Percentiles rank a stretch among this genome's conserved stretches.
phyloP scores from a whole-genome alignment of 495 filamentous ascomycete species.

The Penicillium pancosmium region DNA sequence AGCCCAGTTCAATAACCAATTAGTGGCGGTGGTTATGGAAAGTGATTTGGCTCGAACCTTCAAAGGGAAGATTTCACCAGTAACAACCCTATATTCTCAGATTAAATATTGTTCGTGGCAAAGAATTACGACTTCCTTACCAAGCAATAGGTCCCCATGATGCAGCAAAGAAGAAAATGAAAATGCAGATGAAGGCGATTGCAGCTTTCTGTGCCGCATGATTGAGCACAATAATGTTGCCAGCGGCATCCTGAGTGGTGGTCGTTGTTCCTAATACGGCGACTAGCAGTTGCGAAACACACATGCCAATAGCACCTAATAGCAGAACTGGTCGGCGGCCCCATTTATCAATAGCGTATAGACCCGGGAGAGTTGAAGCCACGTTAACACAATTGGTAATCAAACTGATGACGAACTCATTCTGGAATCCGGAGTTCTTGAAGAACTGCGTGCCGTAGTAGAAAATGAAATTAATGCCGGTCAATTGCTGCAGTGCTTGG shows the following conservation, averaged over 20 bases:
- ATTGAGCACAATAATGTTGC: constrained; percentile 11
- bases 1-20: constrained; percentile 73
- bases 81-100: constrained; percentile 57
- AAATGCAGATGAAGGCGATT: constrained; percentile 70
- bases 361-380: constrained; percentile 63
- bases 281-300: constrained; percentile 62
- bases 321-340: constrained; percentile 69
- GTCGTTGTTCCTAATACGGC: constrained; percentile 63
- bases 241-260: background rate
- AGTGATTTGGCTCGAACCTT: constrained; percentile 68
- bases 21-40: constrained; percentile 72
- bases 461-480: constrained; percentile 72
- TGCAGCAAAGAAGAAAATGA: constrained; percentile 71
- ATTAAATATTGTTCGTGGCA: background rate
- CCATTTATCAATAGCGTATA: constrained; percentile 67
- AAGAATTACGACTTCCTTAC: background rate
- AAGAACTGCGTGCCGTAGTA: constrained; percentile 76
- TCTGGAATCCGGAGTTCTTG: constrained; percentile 56
- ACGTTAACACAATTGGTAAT: constrained; percentile 70
- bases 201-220: constrained; percentile 58
- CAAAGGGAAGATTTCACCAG: constrained; percentile 68
- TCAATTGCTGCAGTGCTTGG: constrained; percentile 75
- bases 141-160: background rate
- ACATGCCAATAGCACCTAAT: constrained; percentile 70
- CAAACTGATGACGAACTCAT: constrained; percentile 63